Evolutionary conservation across 331 rosid species (phyloP), one percentile per base, ranked within the genome.

Genomic region (Telfairia occidentalis): DNA sequence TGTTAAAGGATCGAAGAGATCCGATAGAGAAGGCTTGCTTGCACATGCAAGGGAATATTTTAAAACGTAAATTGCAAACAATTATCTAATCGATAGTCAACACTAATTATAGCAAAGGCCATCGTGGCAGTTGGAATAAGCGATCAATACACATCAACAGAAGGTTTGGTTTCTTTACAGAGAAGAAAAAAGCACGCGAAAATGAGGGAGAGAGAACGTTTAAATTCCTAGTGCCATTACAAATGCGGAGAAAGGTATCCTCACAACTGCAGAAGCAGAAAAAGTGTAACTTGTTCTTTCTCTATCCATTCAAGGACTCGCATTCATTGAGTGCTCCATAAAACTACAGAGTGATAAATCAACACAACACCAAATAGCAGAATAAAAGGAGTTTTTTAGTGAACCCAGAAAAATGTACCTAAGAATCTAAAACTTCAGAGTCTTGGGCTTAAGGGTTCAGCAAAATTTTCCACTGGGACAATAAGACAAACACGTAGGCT

Each of bases 351-450:
- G 18, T 63, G 48, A 63, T 35, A 37, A 45, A 70, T 38, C 46
- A 3, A 61, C 5, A 60, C 67, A 30, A 2, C 21, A 13, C 21
- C 52, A 66, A 40, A 16, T 12, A 42, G 46, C 40, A 67, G 53
- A 67, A 40, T 6, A n/a, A 42, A 67, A 38, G 57, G 5, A 6
- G 21, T n/a, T 45, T 69, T 7, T 69, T 70, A 26, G 10, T 18
- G 18, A 71, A 71, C 3, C 75, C 58, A 70, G 1, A 73, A 72
- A 72, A 72, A 72, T 72, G 19, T 9, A 29, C 50, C 65, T 32
- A 32, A 30, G 1, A 52, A n/a, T 28, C 4, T 19, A 38, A 34
- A 12, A 73, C 11, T 73, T 8, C 5, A 12, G 5, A 34, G 59
- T 19, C 19, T n/a, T 52, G 5, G 64, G 34, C 46, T 52, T 6